phyloP scores from a whole-genome alignment of 805 yeast genomes.

The Kregervanrija delftensis region DNA sequence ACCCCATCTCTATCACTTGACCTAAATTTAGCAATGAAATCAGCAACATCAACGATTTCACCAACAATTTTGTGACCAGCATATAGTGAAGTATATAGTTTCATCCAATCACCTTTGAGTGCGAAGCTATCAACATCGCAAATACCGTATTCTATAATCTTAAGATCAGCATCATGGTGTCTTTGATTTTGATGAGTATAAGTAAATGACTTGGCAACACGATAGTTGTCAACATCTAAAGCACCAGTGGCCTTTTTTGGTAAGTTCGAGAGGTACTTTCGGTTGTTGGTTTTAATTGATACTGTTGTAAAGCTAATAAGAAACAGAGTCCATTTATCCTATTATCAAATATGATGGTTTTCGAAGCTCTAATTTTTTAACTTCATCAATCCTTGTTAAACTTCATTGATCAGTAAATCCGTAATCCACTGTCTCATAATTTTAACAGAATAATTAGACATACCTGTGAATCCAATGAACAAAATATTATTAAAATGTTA shows the following conservation, averaged over 20 bases:
- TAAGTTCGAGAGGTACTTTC: too few species aligned
- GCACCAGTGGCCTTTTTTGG: constrained; percentile 12
- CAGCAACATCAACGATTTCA: constrained; percentile 31
- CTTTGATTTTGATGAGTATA: constrained; percentile 10
- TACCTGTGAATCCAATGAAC: too few species aligned
- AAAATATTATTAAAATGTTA: too few species aligned
- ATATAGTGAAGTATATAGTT: constrained; percentile 9
- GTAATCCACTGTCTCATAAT: too few species aligned
- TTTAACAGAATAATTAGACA: too few species aligned
- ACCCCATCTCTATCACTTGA: constrained; percentile 44
- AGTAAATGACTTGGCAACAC: constrained; percentile 7
- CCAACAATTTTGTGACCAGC: constrained; percentile 45
- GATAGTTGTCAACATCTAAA: constrained; percentile 5
- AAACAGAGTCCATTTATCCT: too few species aligned
- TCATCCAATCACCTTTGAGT: constrained; percentile 24
- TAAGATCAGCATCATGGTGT: constrained; percentile 31
- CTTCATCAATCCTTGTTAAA: too few species aligned
- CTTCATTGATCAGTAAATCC: too few species aligned
- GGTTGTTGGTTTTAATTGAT: too few species aligned
- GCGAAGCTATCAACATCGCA: constrained; percentile 52
- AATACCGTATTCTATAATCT: constrained; percentile 37
- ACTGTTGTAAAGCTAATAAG: too few species aligned
- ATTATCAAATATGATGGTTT: too few species aligned
- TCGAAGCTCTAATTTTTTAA: too few species aligned
- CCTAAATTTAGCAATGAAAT: constrained; percentile 28